These are phyloP conservation scores for Gamsiella multidivaricata DNA, from an alignment of 192 early-diverging fungal species.

Conservation along the genomic window DNA sequence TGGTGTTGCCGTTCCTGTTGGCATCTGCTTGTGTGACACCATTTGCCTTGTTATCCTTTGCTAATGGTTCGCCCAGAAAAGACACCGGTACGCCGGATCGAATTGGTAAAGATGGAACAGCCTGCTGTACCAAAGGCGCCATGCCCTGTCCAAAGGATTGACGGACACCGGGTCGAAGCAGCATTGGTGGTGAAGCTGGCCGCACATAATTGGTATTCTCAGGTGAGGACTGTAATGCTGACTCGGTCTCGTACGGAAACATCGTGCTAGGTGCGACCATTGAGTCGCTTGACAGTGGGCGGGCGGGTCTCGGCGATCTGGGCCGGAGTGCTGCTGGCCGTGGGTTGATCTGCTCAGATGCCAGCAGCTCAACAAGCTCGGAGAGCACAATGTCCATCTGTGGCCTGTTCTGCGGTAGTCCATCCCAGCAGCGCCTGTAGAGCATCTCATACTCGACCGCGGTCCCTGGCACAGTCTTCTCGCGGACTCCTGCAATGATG, in stretches of 20 bases:
- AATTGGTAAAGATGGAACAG: slow-evolving; percentile 30
- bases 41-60: slow-evolving; percentile 19
- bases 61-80: slow-evolving; percentile 25
- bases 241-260: slow-evolving; percentile 26
- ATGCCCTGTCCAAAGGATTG: slow-evolving; percentile 39
- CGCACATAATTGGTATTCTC: slow-evolving; percentile 29
- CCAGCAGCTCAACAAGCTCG: slow-evolving; percentile 44
- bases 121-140: slow-evolving; percentile 16
- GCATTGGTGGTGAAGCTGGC: slow-evolving; percentile 3
- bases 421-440: slow-evolving; percentile 56
- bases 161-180: slow-evolving; percentile 21
- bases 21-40: not conserved
- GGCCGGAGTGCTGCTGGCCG: slow-evolving; percentile 27
- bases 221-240: slow-evolving; percentile 9
- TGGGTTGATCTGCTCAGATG: slow-evolving; percentile 43
- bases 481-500: slow-evolving; percentile 52
- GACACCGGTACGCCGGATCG: slow-evolving; percentile 29
- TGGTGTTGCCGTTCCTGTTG: not conserved
- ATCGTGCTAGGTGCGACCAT: slow-evolving; percentile 32
- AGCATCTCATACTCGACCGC: slow-evolving; percentile 56
- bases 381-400: slow-evolving; percentile 56
- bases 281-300: slow-evolving; percentile 43
- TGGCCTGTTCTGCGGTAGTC: slow-evolving; percentile 50
- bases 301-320: slow-evolving; percentile 21
- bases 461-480: slow-evolving; percentile 53